A percentile compares a stretch with the other conserved stretches of the same genome.
Conservation (phyloP, 2,329 filamentous ascomycete genomes). For the Curvularia eragrostidis region DNA sequence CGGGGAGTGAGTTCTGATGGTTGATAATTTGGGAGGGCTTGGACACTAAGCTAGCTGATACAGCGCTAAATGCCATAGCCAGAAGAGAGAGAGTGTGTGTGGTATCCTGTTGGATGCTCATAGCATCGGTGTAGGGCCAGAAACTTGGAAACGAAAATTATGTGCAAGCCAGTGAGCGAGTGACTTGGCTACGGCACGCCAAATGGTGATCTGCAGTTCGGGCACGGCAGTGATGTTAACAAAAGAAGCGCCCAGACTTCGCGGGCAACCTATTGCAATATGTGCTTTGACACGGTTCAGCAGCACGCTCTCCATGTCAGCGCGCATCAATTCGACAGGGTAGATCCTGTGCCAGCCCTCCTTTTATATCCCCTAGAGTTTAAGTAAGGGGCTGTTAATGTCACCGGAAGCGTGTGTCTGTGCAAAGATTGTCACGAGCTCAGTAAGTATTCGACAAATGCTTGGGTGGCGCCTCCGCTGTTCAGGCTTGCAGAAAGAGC, state of each 20-base stretch:
- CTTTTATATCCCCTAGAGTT: neutral
- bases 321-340: neutral
- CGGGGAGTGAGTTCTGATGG: neutral
- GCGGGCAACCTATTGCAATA: constrained; percentile 2
- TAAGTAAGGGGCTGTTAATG: neutral
- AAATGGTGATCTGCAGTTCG: constrained; percentile 9
- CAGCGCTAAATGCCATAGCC: neutral
- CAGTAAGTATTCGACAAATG: neutral
- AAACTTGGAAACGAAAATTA: constrained; percentile 2
- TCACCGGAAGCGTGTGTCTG: constrained; percentile 3
- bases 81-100: neutral
- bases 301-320: neutral
- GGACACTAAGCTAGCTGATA: neutral
- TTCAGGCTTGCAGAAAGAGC: constrained; percentile 8
- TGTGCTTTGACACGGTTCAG: constrained; percentile 11
- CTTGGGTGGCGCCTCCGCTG: constrained; percentile 9
- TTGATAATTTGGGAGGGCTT: neutral
- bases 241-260: constrained; percentile 17
- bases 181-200: neutral
- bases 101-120: neutral
- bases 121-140: neutral
- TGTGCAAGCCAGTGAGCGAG: constrained; percentile 5
- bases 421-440: constrained; percentile 1
- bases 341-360: neutral
- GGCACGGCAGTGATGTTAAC: constrained; percentile 10